Conservation (phyloP, 345 rosid species). For the Salix suchowensis region DNA sequence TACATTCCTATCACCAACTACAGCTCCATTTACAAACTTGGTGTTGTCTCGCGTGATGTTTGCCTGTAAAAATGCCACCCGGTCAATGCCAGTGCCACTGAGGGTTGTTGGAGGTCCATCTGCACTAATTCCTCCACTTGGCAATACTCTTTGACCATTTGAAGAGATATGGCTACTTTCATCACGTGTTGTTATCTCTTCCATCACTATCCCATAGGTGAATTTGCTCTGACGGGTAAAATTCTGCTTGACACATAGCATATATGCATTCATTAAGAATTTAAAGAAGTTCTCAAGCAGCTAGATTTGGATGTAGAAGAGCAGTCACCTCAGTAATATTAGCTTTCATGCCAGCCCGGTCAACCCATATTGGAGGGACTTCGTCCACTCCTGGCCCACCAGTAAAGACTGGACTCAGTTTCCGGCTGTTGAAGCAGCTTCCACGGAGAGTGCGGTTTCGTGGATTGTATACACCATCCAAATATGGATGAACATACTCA, state of each 20-base stretch:
- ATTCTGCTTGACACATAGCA: conserved; percentile 47
- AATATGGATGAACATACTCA: conserved; percentile 94
- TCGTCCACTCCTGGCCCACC: conserved; percentile 98
- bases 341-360: conserved; percentile 91
- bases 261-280: conserved; percentile 10
- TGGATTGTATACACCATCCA: conserved; percentile 73
- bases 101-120: conserved; percentile 99
- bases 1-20: conserved; percentile 93
- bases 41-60: conserved; percentile 98
- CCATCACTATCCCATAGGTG: conserved; percentile 96
- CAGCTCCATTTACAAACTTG: conserved; percentile 85
- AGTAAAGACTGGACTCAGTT: conserved; percentile 94
- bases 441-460: conserved; percentile 83
- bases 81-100: conserved; percentile 92
- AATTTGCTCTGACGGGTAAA: conserved; percentile 96
- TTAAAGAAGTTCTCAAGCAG: background rate
- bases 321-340: conserved; percentile 85
- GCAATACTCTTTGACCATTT: conserved; percentile 84
- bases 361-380: conserved; percentile 99
- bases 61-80: conserved; percentile 86
- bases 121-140: conserved; percentile 95
- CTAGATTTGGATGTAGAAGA: background rate
- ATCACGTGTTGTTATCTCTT: conserved; percentile 96
- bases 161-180: conserved; percentile 91
- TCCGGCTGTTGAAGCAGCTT: conserved; percentile 94